Base-by-base conservation (phyloP, 331 rosid species). In the Acacia pycnantha region DNA sequence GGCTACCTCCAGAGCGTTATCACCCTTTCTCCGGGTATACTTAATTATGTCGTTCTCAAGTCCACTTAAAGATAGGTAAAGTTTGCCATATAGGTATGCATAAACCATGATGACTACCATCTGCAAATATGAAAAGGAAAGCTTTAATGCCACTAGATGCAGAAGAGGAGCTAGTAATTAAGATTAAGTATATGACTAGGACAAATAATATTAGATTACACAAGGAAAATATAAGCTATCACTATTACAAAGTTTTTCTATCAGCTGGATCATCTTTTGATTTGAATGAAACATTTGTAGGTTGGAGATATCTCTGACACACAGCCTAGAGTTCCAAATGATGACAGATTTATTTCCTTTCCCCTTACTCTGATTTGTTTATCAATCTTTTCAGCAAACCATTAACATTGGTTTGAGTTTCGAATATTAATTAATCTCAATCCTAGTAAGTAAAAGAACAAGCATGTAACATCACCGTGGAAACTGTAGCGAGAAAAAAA, bases 21-120 rank as follows among this genome's bases (percentile, higher is more conserved):
- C 84, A 40, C 98, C 98, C 80, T 84, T 93, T 73, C 87, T 82
- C 85, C 87, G 88, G 6, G 99, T 94, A 70, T 9, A 87, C 72
- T 87, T 93, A 21, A 90, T 70, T 80, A 95, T 92, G 68, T 94
- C 87, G 66, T 79, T 77, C 87, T 95, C 99, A 75, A 90, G 44
- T 84, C 99, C 99, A 91, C 99, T 95, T 80, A 95, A 85, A 70
- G 98, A 86, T 83, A 95, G 79, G 87, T 92, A 95, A 76, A 95
- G 96, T 84, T 76, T 92, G 22, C 99, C 98, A 68, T 95, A 95
- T 65, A 95, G 82, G 92, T 78, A 95, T 74, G 87, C 86, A 77
- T 92, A 93, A 73, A 93, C 99, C 12, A 97, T 95, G 44, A 95
- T 0, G 84, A 87, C 85, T 77, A 93, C 97, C 85, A 88, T 19